Evolutionary conservation across 163 green algal species (phyloP), one percentile per base, ranked within the genome.

Genomic region (Smithsoniella earleae): DNA sequence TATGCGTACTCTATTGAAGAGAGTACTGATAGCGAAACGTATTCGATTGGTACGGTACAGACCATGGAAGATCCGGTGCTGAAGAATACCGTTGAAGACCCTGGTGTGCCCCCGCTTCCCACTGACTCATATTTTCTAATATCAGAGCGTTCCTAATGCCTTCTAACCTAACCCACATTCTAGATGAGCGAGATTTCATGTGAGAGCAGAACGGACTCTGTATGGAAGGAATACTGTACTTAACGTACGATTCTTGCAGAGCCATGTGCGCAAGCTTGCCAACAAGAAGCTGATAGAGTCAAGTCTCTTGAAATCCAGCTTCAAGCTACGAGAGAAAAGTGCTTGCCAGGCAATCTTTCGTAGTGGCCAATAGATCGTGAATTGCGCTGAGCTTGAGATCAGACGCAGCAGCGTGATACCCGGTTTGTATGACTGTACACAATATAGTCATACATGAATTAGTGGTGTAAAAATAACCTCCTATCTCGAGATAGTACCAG

Each of bases 1-100:
- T 95, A 45, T 69, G 58, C 43, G 25, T 8, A 45, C 3, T 69
- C n/a, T 34, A 1, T 69, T 33, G 58, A 30, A 5, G 58, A 69
- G 18, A 30, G 30, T 34, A 16, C 22, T 43, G 58, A 69, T 31
- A 69, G 30, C 6, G 58, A 33, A 4, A 34, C n/a, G 27, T n/a
- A 36, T 34, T n/a, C 34, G 58, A 38, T n/a, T n/a, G 8, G 52
- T 30, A 8, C 52, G 8, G 52, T 30, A 65, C n/a, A n/a, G n/a
- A n/a, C n/a, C n/a, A n/a, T n/a, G n/a, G n/a, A n/a, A n/a, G n/a
- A n/a, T n/a, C n/a, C n/a, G n/a, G n/a, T n/a, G n/a, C n/a, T n/a
- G n/a, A n/a, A n/a, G n/a, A n/a, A n/a, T n/a, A 54, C 44, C 44
- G 18, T 20, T 25, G 18, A 54, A 54, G 0, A 18, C 20, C 20